Base-by-base conservation (phyloP, 1,284 basidiomycete species). In the Wallemia mellicola region DNA sequence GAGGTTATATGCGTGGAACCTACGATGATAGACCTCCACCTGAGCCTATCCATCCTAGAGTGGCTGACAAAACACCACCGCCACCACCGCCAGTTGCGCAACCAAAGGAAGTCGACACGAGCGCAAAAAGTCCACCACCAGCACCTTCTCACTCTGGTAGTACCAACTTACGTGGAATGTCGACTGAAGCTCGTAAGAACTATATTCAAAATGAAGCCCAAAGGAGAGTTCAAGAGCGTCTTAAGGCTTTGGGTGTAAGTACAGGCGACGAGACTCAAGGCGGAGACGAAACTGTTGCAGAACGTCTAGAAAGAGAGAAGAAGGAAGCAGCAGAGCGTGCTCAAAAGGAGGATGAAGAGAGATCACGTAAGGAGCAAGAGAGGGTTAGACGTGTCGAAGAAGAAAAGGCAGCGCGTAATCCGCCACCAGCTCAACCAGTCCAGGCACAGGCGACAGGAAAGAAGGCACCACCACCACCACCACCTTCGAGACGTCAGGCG, bases 251-350 rank as follows among this genome's bases (percentile, higher is more conserved):
- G 1, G 92, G 94, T 17, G 75, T 81, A 27, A 75, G 83, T 1
- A 73, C 77, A 1, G 66, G 66, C 25, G 68, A 71, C 32, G 63
- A 64, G 58, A 63, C 64, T 2, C 66, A 65, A 1, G 71, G 73
- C 3, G 72, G 86, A 1, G 88, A 91, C 68, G 79, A 77, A 15
- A 77, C 73, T 59, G 83, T 89, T 1, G 83, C 86, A 67, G 83
- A 86, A 65, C 73, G 88, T 27, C 74, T 94, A 1, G 80, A 79
- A 26, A 75, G 80, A 65, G 89, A 95, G 68, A 82, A 81, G 71
- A 79, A 78, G 67, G 84, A 88, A 68, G 86, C 83, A 0, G 86
- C 87, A 66, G 85, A 86, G 68, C 83, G 81, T 67, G 78, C 77
- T 0, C 75, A 74, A 58, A 71, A 75, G 48, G 83, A 83, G 0